Conservation (phyloP, 768 basidiomycete species). For the Lactifluus echinatus region DNA sequence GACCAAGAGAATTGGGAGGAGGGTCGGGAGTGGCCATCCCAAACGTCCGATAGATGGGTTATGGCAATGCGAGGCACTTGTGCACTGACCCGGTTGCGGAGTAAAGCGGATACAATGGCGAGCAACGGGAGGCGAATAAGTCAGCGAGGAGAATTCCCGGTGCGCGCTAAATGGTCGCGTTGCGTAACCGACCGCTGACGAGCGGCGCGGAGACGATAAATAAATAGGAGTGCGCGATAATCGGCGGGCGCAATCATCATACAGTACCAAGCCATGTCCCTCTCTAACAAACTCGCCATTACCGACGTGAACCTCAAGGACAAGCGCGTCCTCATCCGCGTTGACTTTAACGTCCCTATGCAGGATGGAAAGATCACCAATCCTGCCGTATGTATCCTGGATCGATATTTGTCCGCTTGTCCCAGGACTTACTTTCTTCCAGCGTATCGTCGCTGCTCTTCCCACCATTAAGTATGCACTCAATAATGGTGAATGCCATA, state of each 20-base stretch:
- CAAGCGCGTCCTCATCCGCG: conserved; percentile 88
- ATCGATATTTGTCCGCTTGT: conserved; percentile 5
- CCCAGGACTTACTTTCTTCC: conserved; percentile 8
- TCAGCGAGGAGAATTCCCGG: neutral
- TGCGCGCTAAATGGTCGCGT: neutral
- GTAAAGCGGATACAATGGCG: conserved; percentile 1
- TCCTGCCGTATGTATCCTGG: conserved; percentile 63
- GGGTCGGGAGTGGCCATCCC: conserved; percentile 25
- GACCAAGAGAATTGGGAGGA: conserved; percentile 57
- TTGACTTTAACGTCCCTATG: conserved; percentile 95
- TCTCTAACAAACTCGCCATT: conserved; percentile 91
- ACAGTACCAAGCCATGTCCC: conserved; percentile 52
- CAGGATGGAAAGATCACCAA: conserved; percentile 91
- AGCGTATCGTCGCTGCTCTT: conserved; percentile 96
- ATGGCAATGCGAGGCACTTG: neutral
- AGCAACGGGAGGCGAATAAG: neutral
- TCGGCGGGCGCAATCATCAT: neutral
- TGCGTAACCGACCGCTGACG: no score
- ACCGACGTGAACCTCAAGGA: conserved; percentile 81
- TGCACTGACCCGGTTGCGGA: conserved; percentile 11
- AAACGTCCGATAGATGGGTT: conserved; percentile 24
- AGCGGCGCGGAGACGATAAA: neutral
- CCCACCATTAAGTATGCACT: conserved; percentile 94
- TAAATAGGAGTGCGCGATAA: conserved; percentile 10
- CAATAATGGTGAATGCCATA: conserved; percentile 50